These are phyloP conservation scores for Bipolaris sorokiniana DNA, from an alignment of 2,329 filamentous ascomycete species.

Conservation along the genomic window DNA sequence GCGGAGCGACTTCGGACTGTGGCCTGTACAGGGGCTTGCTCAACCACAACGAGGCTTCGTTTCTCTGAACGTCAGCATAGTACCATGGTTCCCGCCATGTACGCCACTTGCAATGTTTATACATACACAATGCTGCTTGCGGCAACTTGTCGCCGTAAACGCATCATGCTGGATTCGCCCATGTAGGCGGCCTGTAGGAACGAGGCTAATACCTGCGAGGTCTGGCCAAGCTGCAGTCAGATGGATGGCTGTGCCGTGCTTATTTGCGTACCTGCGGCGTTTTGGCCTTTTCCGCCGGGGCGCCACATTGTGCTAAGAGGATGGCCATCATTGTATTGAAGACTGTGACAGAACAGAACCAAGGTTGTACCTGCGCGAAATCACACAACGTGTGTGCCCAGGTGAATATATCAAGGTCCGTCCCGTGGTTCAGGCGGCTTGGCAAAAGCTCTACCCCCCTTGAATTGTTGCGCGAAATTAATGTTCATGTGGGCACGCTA, in stretches of 20 bases:
- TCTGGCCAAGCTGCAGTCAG: background rate
- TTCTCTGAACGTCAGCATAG: background rate
- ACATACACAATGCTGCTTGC: background rate
- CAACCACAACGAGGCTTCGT: background rate
- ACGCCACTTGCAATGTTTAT: background rate
- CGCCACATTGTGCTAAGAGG: background rate
- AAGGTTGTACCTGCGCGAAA: background rate
- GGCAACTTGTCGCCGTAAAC: background rate
- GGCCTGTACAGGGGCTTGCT: background rate
- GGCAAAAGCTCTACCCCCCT: conserved; percentile 5
- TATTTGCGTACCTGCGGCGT: background rate
- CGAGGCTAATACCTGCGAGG: background rate
- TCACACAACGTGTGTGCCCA: background rate
- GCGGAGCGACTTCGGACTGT: background rate
- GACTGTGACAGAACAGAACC: background rate
- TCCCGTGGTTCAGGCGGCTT: conserved; percentile 12
- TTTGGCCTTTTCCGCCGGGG: background rate
- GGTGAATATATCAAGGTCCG: background rate
- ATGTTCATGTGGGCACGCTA: conserved; percentile 17
- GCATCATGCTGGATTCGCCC: conserved; percentile 7
- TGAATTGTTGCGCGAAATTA: conserved; percentile 9
- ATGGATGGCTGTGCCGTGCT: background rate
- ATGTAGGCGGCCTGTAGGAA: conserved; percentile 2
- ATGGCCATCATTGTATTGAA: background rate
- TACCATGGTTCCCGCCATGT: background rate